A percentile compares a stretch with the other conserved stretches of the same genome.
Evolutionary conservation across 768 basidiomycete species (phyloP).

Genomic region (Phylloporus scabripes): DNA sequence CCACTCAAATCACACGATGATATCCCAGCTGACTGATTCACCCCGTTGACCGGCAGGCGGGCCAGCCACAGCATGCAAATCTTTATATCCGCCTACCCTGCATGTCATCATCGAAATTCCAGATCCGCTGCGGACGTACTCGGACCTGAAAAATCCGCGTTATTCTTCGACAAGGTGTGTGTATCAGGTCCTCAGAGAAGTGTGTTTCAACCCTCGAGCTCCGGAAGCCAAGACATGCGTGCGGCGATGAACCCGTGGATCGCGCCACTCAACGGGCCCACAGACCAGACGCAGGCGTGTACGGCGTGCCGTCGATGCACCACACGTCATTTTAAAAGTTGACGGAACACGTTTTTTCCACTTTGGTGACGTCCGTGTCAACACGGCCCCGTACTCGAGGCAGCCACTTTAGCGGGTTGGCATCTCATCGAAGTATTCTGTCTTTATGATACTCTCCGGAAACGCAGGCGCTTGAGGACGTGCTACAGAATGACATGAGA

Average conservation of each 20-base stretch:
- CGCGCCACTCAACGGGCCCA: not conserved
- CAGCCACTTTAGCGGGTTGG: not conserved
- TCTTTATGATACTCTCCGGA: not conserved
- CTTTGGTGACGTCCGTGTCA: not conserved
- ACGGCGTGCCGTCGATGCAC: too few relatives aligned
- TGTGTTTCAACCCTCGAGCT: too few relatives aligned
- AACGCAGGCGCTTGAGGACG: not conserved
- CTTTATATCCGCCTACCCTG: not conserved
- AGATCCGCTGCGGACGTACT: not conserved
- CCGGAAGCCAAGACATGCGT: too few relatives aligned
- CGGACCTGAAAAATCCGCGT: slow-evolving; percentile 43
- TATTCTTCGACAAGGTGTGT: slow-evolving; percentile 79
- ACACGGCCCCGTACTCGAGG: too few relatives aligned
- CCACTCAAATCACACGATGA: too few relatives aligned
- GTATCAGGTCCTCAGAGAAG: too few relatives aligned
- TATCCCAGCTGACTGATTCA: not conserved
- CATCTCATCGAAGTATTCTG: not conserved
- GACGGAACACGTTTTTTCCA: not conserved
- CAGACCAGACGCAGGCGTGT: not conserved
- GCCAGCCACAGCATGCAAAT: too few relatives aligned
- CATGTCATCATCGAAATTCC: not conserved
- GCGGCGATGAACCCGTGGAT: not conserved
- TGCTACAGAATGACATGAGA: not conserved
- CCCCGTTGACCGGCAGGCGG: too few relatives aligned
- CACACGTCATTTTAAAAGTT: too few relatives aligned